Evolutionary conservation across 2,329 filamentous ascomycete genomes (phyloP), one percentile per base, ranked within the genome.

Genomic region (Fusarium sp.): DNA sequence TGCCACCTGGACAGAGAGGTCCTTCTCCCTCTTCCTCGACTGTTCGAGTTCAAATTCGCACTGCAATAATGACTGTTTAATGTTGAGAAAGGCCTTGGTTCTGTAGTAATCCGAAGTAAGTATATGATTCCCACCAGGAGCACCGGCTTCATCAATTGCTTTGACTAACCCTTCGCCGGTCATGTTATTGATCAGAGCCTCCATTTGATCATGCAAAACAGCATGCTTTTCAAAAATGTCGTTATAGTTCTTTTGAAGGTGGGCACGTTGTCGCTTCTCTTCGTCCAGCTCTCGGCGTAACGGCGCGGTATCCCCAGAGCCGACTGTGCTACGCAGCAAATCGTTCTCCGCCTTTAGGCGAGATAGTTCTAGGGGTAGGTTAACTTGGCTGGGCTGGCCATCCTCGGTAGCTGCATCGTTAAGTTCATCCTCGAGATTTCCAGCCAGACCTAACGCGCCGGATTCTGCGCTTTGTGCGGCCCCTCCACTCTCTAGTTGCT

Each of bases 291-390:
- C 88, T 60, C 84, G 83, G 36, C 88, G 85, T 51, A 92, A 82
- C 48, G 85, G 82, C 48, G 87, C 86, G 63, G 86, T 88, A 73
- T 90, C 88, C 4, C 87, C 87, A 13, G 86, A 87, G 15, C 85
- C 86, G 58, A 89, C 83, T 56, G 85, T 89, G 69, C 85, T 88
- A 67, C 87, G 87, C 18, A 92, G 82, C 13, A 91, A 79, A 41
- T 87, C 85, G 74, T 90, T 91, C 79, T 92, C 90, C 11, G 90
- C 88, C 77, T 88, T 89, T 54, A 92, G 82, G 39, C 90, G 86
- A 36, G 88, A 88, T 28, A 90, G 78, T 77, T 90, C 88, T 24
- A 89, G 80, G 17, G 85, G 84, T 55, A 88, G 81, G 60, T 84
- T 84, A 17, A 81, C 78, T 18, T 82, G 80, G 18, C 68, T 58